phyloP scores from a whole-genome alignment of 129 eudicot species.

The Flaveria sonorensis region DNA sequence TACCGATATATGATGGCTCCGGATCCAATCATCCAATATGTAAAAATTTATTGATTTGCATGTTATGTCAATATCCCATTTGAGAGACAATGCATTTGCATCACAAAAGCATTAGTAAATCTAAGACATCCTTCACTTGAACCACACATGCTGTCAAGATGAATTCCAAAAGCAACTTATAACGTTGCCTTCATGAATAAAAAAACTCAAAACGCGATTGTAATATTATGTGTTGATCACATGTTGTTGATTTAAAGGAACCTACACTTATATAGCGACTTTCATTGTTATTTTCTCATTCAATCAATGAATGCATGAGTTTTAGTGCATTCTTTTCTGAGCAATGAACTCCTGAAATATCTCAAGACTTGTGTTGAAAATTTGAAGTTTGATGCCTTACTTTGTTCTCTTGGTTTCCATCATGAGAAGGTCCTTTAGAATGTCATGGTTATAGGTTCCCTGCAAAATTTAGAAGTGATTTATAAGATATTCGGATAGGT shows the following conservation, averaged over 20 bases:
- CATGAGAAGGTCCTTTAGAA: slow-evolving; percentile 33
- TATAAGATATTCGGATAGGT: too few relatives aligned
- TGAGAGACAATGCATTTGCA: slow-evolving; percentile 48
- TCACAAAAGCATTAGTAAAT: slow-evolving; percentile 69
- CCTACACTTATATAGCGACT: slow-evolving; percentile 61
- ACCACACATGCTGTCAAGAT: slow-evolving; percentile 65
- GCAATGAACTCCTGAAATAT: slow-evolving; percentile 56
- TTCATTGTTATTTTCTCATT: slow-evolving; percentile 46
- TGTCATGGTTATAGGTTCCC: too few relatives aligned
- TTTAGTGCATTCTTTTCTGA: slow-evolving; percentile 55
- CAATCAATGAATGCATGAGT: slow-evolving; percentile 47
- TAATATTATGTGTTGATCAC: neutral
- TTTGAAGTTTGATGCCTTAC: slow-evolving; percentile 61
- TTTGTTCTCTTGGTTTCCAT: slow-evolving; percentile 63
- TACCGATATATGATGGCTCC: slow-evolving; percentile 30
- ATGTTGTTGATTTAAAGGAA: neutral
- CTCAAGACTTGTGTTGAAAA: slow-evolving; percentile 65
- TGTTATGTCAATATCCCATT: slow-evolving; percentile 47
- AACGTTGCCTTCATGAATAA: slow-evolving; percentile 67
- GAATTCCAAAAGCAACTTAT: slow-evolving; percentile 67
- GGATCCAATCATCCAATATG: slow-evolving; percentile 59
- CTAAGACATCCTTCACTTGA: slow-evolving; percentile 59
- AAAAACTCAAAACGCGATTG: neutral
- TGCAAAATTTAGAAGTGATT: too few relatives aligned
- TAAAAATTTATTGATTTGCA: slow-evolving; percentile 58